Conservation (phyloP, 2,329 filamentous ascomycete species). For the Ophiostoma ulmi region DNA sequence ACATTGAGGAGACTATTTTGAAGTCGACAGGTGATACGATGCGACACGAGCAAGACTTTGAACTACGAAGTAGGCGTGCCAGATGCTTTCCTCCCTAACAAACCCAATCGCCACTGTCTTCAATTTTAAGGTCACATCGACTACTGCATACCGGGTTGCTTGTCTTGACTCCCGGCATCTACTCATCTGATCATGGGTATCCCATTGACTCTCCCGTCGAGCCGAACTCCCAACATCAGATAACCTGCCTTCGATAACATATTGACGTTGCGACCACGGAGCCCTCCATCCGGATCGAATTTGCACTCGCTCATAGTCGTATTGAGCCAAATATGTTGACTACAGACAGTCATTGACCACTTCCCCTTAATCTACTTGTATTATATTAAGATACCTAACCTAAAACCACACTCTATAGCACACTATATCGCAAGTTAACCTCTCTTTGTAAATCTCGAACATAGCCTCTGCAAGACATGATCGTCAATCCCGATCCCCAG, state of each 20-base stretch:
- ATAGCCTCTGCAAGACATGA: background rate
- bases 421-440: background rate
- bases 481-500: background rate
- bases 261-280: background rate
- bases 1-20: background rate
- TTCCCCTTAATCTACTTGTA: background rate
- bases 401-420: background rate
- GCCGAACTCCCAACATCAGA: background rate
- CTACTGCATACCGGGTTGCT: background rate
- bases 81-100: background rate
- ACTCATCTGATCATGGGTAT: background rate
- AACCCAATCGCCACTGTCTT: background rate
- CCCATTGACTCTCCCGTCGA: background rate
- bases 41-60: background rate
- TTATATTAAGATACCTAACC: background rate
- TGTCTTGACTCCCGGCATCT: background rate
- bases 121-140: background rate
- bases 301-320: background rate
- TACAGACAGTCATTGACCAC: background rate
- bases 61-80: no score
- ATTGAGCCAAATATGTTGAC: background rate
- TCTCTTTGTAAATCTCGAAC: background rate
- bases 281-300: constrained; percentile 4
- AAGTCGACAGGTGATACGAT: background rate
- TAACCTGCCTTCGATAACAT: background rate